These are phyloP conservation scores for Chrysoporthe deuterocubensis DNA, from an alignment of 2,329 filamentous ascomycete species.

Conservation along the genomic window DNA sequence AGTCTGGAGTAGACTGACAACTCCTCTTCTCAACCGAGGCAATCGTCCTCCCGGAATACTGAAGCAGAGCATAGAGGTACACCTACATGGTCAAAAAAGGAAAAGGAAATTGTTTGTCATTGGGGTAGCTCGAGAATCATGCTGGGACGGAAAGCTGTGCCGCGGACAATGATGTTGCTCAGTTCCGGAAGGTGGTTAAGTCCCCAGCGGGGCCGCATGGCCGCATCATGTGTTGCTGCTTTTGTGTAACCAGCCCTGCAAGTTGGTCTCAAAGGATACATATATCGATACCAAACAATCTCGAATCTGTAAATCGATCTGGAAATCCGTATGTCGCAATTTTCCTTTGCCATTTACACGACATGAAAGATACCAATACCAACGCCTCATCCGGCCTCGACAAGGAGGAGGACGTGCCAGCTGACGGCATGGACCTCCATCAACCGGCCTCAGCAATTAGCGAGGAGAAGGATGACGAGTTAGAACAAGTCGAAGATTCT, in stretches of 20 bases:
- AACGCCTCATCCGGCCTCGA: background rate
- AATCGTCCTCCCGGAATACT: background rate
- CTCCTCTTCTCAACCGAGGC: background rate
- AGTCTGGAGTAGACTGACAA: background rate
- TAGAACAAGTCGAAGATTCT: background rate
- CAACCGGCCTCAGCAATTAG: background rate
- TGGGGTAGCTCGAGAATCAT: background rate
- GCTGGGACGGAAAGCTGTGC: background rate
- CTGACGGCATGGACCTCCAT: background rate
- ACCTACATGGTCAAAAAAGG: too few relatives aligned
- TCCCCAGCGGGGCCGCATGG: conserved; percentile 18
- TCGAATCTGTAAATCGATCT: background rate
- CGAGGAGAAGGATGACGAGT: background rate
- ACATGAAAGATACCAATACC: background rate
- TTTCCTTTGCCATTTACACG: background rate
- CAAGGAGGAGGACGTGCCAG: background rate
- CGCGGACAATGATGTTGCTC: background rate
- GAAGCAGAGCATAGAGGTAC: background rate
- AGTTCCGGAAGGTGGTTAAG: conserved; percentile 11
- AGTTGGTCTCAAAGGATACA: background rate
- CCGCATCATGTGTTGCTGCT: conserved; percentile 6
- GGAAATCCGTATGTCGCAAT: background rate
- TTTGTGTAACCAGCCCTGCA: background rate
- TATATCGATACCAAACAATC: background rate
- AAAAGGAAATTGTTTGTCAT: background rate